Evolutionary conservation across 768 basidiomycete genomes (phyloP), one percentile per base, ranked within the genome.

Genomic region (Amanita thiersii): DNA sequence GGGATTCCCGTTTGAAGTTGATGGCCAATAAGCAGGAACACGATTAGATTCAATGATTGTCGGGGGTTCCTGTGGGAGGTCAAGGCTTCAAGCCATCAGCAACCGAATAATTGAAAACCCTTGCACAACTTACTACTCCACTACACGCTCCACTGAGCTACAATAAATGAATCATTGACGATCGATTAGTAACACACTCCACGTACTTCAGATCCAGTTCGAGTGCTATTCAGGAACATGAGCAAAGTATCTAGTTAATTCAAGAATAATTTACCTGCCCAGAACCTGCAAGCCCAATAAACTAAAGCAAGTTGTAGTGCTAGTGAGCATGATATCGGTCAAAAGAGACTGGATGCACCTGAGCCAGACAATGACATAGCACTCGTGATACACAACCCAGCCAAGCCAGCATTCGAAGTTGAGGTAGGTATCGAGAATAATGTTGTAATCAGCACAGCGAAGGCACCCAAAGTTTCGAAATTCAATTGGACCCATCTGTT

Each of bases 21-120:
- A 89, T 0, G 92, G 92, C 92, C 92, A 96, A 53, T 92, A 92
- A 0, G 91, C 92, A 1, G 92, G 92, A 1, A 81, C 82, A 5
- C 86, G 75, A 43, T 72, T 74, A 0, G 72, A 71, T 49, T 89
- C 81, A 37, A 91, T 81, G 44, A 83, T 54, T 0, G 80, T 69
- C 2, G 87, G 79, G 0, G 92, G 84, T 55, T 94, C 90, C 57
- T 90, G 87, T 0, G 89, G 89, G 3, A 96, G 70, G 38, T 87
- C 76, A 18, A 94, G 62, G 48, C 68, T 70, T 29, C 5, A 30
- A 28, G 19, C 24, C 40, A 9, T 25, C 4, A 32, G 18, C 24
- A 2, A 18, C 15, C 8, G 36, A 12, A 9, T 2, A 17, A 5
- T 36, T 3, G 10, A 24, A 11, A 30, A n/a, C 1, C n/a, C 19